Evolutionary conservation across 768 basidiomycete genomes (phyloP).

Genomic region (Auriscalpium orientale): DNA sequence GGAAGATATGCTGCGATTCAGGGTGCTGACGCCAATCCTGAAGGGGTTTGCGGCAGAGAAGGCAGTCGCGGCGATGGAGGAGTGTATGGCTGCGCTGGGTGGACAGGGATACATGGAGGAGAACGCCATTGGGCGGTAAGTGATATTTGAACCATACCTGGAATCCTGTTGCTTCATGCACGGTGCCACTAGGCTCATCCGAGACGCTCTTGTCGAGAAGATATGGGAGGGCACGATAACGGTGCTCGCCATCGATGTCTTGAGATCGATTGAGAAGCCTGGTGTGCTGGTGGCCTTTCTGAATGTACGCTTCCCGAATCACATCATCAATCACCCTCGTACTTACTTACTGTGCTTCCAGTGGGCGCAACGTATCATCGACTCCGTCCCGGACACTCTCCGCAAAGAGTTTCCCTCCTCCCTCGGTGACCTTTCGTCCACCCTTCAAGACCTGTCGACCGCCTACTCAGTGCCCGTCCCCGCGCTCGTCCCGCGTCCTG

Average conservation of each 20-base stretch:
- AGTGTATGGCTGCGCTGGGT: constrained; percentile 67
- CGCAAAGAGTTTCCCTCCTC: constrained; percentile 19
- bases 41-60: constrained; percentile 69
- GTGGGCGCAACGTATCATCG: constrained; percentile 45
- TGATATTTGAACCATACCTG: not conserved
- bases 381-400: constrained; percentile 34
- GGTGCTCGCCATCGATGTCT: constrained; percentile 61
- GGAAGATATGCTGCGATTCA: constrained; percentile 45
- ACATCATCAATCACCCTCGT: not conserved
- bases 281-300: constrained; percentile 38
- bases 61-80: constrained; percentile 56
- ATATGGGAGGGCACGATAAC: constrained; percentile 78
- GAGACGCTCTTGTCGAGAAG: constrained; percentile 68
- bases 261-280: constrained; percentile 44
- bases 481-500: constrained; percentile 46
- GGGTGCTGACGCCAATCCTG: constrained; percentile 59
- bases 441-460: constrained; percentile 31
- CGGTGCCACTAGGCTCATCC: constrained; percentile 35
- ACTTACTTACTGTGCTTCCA: constrained; percentile 15
- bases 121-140: constrained; percentile 54
- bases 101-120: constrained; percentile 85
- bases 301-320: constrained; percentile 31
- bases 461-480: constrained; percentile 36
- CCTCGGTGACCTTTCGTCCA: constrained; percentile 25
- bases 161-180: not conserved